Evolutionary conservation across 2,329 filamentous ascomycete genomes (phyloP), one percentile per base, ranked within the genome.

Genomic region (Anisogramma anomala): DNA sequence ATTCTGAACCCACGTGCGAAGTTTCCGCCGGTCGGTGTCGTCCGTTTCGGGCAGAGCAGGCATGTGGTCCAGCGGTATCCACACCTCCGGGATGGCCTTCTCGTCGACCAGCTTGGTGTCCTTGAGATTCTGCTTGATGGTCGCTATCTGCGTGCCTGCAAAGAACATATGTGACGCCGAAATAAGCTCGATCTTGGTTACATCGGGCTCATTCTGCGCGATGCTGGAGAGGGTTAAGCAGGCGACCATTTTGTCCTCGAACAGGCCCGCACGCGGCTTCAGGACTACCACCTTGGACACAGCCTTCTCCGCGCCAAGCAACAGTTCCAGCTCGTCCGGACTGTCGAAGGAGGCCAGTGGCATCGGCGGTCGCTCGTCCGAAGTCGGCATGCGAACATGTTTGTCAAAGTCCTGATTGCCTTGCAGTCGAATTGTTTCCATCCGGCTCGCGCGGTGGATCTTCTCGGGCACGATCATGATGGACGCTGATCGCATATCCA

Each of bases 1-100:
- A 47, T 73, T 72, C 53, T 73, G 69, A 19, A 66, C 64, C 71
- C 71, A 74, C 3, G 67, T 71, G 43, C 70, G 68, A 32, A 74
- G 49, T 42, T 58, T 61, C 23, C 68, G 59, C 31, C 61, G 57
- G 49, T 72, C 60, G 36, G 63, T 53, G 15, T 60, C 55, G 11
- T 63, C 65, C 10, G 55, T 49, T 0, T 58, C 55, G 34, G 59
- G 59, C n/a, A 63, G 39, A 5, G 30, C 34, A 6, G 68, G 67
- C 59, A 73, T 67, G 33, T 54, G 57, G 35, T 64, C 59, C 39
- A 73, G 51, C 3, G 66, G 59, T 14, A 72, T 58, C 68, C 69
- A 74, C 7, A 69, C 55, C 37, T 63, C 60, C 1, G 70, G 69
- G 1, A 65, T 49, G 8, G 56, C 55, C 10, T 57, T 58, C 32